A percentile compares a stretch with the other conserved stretches of the same genome.
phyloP scores from a whole-genome alignment of 2,329 filamentous ascomycete species.

The Phaeosphaeriaceae sp. region DNA sequence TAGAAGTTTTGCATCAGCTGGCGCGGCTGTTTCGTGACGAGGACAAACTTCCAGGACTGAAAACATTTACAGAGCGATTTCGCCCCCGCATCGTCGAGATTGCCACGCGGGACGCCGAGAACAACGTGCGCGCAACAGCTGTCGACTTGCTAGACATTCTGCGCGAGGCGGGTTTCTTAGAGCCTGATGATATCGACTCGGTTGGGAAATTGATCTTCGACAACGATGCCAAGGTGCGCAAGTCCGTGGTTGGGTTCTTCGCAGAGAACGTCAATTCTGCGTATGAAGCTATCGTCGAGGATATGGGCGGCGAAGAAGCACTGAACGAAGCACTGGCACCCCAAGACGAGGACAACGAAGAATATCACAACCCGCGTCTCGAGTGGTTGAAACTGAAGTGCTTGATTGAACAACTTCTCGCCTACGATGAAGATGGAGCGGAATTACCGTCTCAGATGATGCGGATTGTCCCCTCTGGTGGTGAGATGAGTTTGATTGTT shows the following conservation, averaged over 20 bases:
- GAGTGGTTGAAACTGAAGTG: conserved; percentile 94
- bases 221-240: conserved; percentile 81
- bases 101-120: conserved; percentile 83
- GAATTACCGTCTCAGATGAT: conserved; percentile 61
- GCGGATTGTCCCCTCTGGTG: conserved; percentile 49
- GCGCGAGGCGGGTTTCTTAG: conserved; percentile 82
- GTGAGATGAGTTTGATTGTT: conserved; percentile 60
- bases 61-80: conserved; percentile 93
- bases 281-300: conserved; percentile 79
- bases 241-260: conserved; percentile 90
- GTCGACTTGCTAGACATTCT: conserved; percentile 84
- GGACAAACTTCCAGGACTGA: conserved; percentile 76
- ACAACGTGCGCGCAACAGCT: conserved; percentile 77
- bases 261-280: conserved; percentile 84
- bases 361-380: conserved; percentile 76
- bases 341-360: conserved; percentile 73
- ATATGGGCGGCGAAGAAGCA: conserved; percentile 79
- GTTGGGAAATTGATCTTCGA: conserved; percentile 91
- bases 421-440: conserved; percentile 76
- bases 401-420: conserved; percentile 80
- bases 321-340: conserved; percentile 77
- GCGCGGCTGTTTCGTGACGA: conserved; percentile 79
- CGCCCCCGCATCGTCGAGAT: conserved; percentile 89
- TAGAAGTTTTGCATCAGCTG: conserved; percentile 87
- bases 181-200: conserved; percentile 88